Evolutionary conservation across 352 stramenopile genomes (phyloP).

Genomic region (Thraustotheca clavata): DNA sequence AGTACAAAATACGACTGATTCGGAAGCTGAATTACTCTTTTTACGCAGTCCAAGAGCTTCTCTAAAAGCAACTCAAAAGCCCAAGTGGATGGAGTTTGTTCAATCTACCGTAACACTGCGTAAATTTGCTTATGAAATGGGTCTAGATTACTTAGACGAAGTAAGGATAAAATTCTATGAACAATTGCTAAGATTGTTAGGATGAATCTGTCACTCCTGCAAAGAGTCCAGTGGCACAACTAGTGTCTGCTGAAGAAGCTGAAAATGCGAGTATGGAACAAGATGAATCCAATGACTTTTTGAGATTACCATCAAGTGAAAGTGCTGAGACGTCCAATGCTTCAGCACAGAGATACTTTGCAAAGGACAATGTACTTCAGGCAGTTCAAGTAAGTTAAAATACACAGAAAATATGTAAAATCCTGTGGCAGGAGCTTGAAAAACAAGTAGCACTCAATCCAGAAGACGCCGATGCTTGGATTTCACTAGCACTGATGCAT

Average conservation of each 20-base stretch:
- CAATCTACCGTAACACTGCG: neutral
- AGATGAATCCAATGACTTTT: neutral
- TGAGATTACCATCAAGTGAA: neutral
- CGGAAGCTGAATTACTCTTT: neutral
- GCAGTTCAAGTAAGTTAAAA: neutral
- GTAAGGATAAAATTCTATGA: neutral
- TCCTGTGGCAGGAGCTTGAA: constrained; percentile 10
- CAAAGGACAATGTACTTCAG: constrained; percentile 1
- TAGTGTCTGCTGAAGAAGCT: neutral
- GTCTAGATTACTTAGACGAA: neutral
- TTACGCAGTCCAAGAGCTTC: neutral
- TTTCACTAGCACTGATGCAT: constrained; percentile 16
- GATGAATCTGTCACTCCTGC: neutral
- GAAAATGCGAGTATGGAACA: neutral
- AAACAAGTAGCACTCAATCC: constrained; percentile 9
- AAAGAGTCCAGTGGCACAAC: neutral
- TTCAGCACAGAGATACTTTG: neutral
- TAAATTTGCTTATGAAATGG: neutral
- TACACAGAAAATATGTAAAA: neutral
- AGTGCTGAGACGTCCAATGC: neutral
- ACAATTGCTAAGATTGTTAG: neutral
- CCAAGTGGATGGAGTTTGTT: neutral
- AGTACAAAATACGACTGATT: neutral
- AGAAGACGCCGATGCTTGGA: constrained; percentile 14
- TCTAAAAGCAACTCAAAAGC: neutral